Conservation (phyloP, 768 basidiomycete genomes). For the Chlorophyllum brunneum region DNA sequence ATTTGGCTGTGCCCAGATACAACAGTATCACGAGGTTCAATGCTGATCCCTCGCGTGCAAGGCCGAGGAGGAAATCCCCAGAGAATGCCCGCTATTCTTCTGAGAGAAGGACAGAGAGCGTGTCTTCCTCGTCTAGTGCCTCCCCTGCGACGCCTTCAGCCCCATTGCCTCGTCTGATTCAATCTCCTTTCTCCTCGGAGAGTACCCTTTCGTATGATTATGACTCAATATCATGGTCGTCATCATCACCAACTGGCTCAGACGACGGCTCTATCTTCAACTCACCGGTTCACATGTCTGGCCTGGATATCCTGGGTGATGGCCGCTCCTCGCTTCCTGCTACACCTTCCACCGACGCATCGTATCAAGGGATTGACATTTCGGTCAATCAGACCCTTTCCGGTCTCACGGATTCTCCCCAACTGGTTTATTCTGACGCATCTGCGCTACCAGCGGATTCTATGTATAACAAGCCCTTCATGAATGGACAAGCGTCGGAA, state of each 20-base stretch:
- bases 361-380: slow-evolving; percentile 30
- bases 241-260: slow-evolving; percentile 27
- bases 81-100: slow-evolving; percentile 27
- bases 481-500: slow-evolving; percentile 11
- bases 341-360: slow-evolving; percentile 23
- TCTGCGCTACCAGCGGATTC: slow-evolving; percentile 14
- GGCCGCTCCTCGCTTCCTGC: slow-evolving; percentile 23
- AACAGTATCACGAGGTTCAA: slow-evolving; percentile 50
- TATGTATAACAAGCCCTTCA: slow-evolving; percentile 11
- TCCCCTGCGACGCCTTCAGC: slow-evolving; percentile 35
- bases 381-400: slow-evolving; percentile 29
- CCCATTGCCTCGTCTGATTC: slow-evolving; percentile 16
- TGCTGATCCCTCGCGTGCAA: slow-evolving; percentile 32
- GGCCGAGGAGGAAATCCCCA: slow-evolving; percentile 34
- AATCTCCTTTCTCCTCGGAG: slow-evolving; percentile 11
- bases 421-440: slow-evolving; percentile 20
- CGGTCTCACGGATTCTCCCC: slow-evolving; percentile 27
- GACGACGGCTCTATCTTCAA: slow-evolving; percentile 25
- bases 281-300: slow-evolving; percentile 16
- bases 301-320: slow-evolving; percentile 6
- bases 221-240: slow-evolving; percentile 23
- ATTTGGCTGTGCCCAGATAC: slow-evolving; percentile 30
- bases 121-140: slow-evolving; percentile 38
- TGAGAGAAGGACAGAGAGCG: slow-evolving; percentile 32
- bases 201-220: slow-evolving; percentile 19